Conservation (phyloP, 495 filamentous ascomycete genomes). For the Penicilliopsis zonata region DNA sequence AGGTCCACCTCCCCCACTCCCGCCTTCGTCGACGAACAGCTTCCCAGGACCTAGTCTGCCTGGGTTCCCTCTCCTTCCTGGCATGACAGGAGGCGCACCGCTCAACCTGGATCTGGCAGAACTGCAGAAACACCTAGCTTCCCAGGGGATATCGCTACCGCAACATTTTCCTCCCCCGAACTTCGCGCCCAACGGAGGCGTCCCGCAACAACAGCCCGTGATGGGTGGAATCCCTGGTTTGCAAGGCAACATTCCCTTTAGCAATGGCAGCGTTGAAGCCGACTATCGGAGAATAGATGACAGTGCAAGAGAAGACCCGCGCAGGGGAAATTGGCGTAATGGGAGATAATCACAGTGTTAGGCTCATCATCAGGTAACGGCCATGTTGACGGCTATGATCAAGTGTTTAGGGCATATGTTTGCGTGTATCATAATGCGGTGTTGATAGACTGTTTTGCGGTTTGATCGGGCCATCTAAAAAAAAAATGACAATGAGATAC, state of each 20-base stretch:
- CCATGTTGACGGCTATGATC: too few species aligned
- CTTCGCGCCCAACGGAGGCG: conserved; percentile 25
- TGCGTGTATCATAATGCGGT: too few species aligned
- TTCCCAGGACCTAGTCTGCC: too few species aligned
- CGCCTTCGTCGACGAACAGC: conserved; percentile 13
- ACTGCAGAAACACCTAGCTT: conserved; percentile 40
- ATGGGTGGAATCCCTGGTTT: conserved; percentile 37
- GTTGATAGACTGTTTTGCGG: too few species aligned
- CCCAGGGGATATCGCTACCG: conserved; percentile 26
- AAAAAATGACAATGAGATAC: too few species aligned
- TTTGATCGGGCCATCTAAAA: too few species aligned
- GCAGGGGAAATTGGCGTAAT: conserved; percentile 48
- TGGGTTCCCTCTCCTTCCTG: conserved; percentile 34
- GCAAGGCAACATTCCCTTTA: conserved; percentile 20
- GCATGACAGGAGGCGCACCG: conserved; percentile 33
- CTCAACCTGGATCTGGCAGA: conserved; percentile 58
- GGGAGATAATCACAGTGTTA: conserved; percentile 24
- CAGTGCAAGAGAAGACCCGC: conserved; percentile 64
- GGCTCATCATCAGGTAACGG: too few species aligned
- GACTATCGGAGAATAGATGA: conserved; percentile 31
- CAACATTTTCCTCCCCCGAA: conserved; percentile 30
- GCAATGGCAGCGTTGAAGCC: conserved; percentile 22
- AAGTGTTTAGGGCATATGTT: too few species aligned
- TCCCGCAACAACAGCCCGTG: conserved; percentile 16
- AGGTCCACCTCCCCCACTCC: conserved; percentile 20